Conservation (phyloP, 257 asterid species). For the Paulownia fortunei region DNA sequence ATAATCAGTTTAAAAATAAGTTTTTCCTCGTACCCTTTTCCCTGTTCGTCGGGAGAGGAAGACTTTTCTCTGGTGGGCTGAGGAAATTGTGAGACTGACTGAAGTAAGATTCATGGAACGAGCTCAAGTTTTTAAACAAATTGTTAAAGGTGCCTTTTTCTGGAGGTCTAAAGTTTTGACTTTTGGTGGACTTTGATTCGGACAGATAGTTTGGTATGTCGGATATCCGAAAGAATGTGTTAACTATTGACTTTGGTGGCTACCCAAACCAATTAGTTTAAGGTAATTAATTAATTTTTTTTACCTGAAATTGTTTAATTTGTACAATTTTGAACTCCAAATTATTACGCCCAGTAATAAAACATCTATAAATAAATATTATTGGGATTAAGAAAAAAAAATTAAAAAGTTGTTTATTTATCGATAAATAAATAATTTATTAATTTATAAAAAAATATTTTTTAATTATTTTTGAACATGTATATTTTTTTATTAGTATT, state of each 20-base stretch:
- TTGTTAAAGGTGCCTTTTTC: neutral
- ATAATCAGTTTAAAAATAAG: slow-evolving; percentile 3
- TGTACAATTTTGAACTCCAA: too few species aligned
- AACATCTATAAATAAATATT: too few species aligned
- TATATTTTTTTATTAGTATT: too few species aligned
- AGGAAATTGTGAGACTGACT: slow-evolving; percentile 23
- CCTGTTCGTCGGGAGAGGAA: neutral
- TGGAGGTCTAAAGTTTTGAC: slow-evolving; percentile 35
- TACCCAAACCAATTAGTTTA: neutral
- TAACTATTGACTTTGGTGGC: neutral
- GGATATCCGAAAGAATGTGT: too few species aligned
- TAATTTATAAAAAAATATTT: too few species aligned
- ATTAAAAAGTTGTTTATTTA: too few species aligned
- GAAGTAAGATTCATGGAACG: slow-evolving; percentile 27
- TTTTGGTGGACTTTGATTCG: slow-evolving; percentile 5
- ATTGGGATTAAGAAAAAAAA: too few species aligned
- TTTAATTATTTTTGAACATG: too few species aligned
- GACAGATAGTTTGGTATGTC: slow-evolving; percentile 2
- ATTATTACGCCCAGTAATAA: too few species aligned
- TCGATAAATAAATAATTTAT: too few species aligned
- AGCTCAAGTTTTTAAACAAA: slow-evolving; percentile 18
- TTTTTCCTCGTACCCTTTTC: neutral
- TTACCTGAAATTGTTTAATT: neutral
- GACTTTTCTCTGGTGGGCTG: neutral
- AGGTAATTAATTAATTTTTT: neutral